A percentile compares a stretch with the other conserved stretches of the same genome.
phyloP scores from a whole-genome alignment of 371 early-diverging fungal genomes.

The Mortierella sp. region DNA sequence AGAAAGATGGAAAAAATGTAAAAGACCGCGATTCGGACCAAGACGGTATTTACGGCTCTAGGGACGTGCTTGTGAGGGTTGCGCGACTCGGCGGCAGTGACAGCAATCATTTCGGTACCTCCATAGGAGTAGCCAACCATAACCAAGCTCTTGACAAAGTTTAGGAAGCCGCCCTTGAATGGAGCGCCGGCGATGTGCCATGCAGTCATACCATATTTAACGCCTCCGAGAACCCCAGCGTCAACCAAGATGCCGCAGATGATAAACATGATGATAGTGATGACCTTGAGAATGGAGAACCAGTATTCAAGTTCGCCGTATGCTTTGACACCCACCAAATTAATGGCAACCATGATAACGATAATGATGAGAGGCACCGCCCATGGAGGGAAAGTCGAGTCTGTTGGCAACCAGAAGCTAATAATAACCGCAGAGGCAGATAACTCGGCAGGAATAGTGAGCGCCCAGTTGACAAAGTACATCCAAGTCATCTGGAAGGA shows the following conservation, averaged over 20 bases:
- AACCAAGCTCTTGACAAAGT: slow-evolving; percentile 73
- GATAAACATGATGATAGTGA: slow-evolving; percentile 76
- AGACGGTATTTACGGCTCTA: slow-evolving; percentile 70
- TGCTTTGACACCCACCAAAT: slow-evolving; percentile 75
- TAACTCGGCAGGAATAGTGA: slow-evolving; percentile 86
- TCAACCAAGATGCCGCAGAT: slow-evolving; percentile 73
- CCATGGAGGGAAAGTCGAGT: slow-evolving; percentile 59
- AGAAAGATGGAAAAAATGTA: slow-evolving; percentile 74
- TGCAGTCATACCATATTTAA: slow-evolving; percentile 62
- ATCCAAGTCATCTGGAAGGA: slow-evolving; percentile 72
- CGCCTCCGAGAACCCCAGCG: slow-evolving; percentile 60
- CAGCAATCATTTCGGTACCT: slow-evolving; percentile 80
- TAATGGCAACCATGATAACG: slow-evolving; percentile 69
- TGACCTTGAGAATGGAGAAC: slow-evolving; percentile 78
- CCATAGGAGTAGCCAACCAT: slow-evolving; percentile 82
- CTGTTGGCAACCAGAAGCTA: slow-evolving; percentile 77
- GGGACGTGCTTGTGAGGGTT: slow-evolving; percentile 79
- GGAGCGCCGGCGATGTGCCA: slow-evolving; percentile 75
- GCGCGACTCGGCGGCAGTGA: slow-evolving; percentile 80
- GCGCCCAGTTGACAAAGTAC: slow-evolving; percentile 89
- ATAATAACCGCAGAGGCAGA: slow-evolving; percentile 84
- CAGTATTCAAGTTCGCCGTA: slow-evolving; percentile 84
- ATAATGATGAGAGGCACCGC: slow-evolving; percentile 73
- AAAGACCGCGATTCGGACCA: slow-evolving; percentile 78
- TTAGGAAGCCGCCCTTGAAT: slow-evolving; percentile 72